Base-by-base conservation (phyloP, 331 rosid species). In the Telfairia occidentalis region DNA sequence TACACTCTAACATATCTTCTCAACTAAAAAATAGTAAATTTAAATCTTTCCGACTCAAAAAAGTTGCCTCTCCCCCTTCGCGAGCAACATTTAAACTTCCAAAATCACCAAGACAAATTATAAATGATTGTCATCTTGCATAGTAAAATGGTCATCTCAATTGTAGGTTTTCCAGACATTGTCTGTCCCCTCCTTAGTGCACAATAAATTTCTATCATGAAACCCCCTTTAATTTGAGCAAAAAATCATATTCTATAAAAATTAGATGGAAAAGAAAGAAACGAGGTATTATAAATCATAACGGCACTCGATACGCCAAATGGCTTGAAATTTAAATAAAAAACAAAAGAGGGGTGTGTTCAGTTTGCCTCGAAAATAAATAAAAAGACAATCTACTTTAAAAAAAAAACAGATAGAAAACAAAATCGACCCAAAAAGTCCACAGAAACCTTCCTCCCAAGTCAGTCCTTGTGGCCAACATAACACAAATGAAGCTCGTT, bases 341-440 rank as follows among this genome's bases (percentile, higher is more conserved):
- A 42, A 26, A n/a, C 15, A 38, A n/a, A n/a, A 38, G n/a, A 69
- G 29, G 15, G 73, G 32, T 40, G 26, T 21, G 34, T 40, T 69
- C 74, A 71, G 42, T 46, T 24, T 46, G 58, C 58, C 10, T 67
- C 6, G 45, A 18, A 76, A 28, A 30, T 29, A 61, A 52, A 63
- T 63, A n/a, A 19, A 54, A 63, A 58, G 38, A 73, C 26, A 73
- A 65, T 65, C 52, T 65, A 65, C n/a, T 38, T 5, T 0, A n/a
- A 35, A 64, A 9, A 24, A 32, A 24, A 64, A 9, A 24, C 16
- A 24, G 9, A 18, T 40, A 26, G 38, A 50, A 84, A 76, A 77
- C 61, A 80, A 83, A 81, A 76, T 64, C 84, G 75, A 87, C 67
- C 84, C 16, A 63, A n/a, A 77, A 64, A 4, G 67, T 15, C 37